Evolutionary conservation across 2,329 filamentous ascomycete genomes (phyloP).

Genomic region (Cladophialophora psammophila): DNA sequence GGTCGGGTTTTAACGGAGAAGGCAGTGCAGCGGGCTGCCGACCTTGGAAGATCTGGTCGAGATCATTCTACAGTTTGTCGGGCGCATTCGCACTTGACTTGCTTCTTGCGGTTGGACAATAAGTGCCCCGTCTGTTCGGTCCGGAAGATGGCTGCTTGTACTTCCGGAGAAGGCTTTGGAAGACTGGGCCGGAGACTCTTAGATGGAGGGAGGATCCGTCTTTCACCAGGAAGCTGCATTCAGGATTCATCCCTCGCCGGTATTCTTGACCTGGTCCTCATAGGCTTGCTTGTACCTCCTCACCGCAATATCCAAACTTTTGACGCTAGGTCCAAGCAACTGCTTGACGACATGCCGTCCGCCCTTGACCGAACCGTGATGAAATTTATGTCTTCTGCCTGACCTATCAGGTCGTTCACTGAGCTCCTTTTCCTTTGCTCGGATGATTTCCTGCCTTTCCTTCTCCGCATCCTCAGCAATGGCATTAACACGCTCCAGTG

Average conservation of each 20-base stretch:
- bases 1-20: no score
- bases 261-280: conserved; percentile 61
- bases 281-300: conserved; percentile 75
- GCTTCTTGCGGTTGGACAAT: neutral
- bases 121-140: neutral
- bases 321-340: conserved; percentile 76
- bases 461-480: conserved; percentile 81
- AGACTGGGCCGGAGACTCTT: neutral
- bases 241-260: conserved; percentile 20
- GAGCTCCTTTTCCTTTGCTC: conserved; percentile 67
- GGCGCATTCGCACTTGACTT: neutral
- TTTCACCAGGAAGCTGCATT: neutral
- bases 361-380: conserved; percentile 72
- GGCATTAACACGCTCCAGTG: conserved; percentile 77
- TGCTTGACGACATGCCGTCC: conserved; percentile 77
- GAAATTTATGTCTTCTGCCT: conserved; percentile 74
- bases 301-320: conserved; percentile 73
- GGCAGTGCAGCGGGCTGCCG: neutral
- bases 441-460: conserved; percentile 72
- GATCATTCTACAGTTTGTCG: neutral
- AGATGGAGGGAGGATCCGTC: neutral
- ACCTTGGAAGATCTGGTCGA: neutral
- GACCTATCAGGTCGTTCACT: conserved; percentile 74
- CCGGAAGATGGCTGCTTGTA: neutral
- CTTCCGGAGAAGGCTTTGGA: neutral